A percentile compares a stretch with the other conserved stretches of the same genome.
Evolutionary conservation across 2,329 filamentous ascomycete genomes (phyloP).

Genomic region (Achaetomium macrosporum): DNA sequence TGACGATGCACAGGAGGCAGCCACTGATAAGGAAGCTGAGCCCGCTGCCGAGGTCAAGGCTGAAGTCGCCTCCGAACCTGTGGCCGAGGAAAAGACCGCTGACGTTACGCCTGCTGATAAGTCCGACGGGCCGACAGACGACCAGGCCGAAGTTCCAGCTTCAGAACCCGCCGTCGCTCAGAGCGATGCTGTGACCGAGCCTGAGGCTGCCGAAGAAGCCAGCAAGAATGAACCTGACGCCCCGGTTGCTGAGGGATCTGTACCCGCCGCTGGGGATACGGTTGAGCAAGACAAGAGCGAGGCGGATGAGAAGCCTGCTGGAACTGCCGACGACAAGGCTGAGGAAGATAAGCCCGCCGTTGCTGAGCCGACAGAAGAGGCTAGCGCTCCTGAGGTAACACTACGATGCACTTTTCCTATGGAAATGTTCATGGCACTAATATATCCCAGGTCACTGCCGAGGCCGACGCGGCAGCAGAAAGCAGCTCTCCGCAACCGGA

Average conservation of each 20-base stretch:
- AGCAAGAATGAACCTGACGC: slow-evolving; percentile 4
- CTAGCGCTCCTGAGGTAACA: background rate
- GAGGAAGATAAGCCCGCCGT: background rate
- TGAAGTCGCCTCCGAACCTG: background rate
- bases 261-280: background rate
- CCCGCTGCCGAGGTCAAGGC: background rate
- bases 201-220: background rate
- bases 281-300: background rate
- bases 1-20: too few species aligned
- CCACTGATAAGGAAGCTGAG: background rate
- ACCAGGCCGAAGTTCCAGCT: background rate
- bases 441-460: background rate
- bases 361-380: background rate
- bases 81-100: background rate
- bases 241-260: background rate
- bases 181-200: background rate
- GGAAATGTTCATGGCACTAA: background rate
- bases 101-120: background rate
- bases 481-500: background rate
- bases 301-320: background rate
- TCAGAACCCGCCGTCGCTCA: slow-evolving; percentile 5
- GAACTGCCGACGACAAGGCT: background rate
- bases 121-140: background rate
- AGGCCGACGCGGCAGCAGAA: background rate
- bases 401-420: background rate